These are phyloP conservation scores for Rhizoctonia solani DNA, from an alignment of 1,284 basidiomycete genomes.

Conservation along the genomic window DNA sequence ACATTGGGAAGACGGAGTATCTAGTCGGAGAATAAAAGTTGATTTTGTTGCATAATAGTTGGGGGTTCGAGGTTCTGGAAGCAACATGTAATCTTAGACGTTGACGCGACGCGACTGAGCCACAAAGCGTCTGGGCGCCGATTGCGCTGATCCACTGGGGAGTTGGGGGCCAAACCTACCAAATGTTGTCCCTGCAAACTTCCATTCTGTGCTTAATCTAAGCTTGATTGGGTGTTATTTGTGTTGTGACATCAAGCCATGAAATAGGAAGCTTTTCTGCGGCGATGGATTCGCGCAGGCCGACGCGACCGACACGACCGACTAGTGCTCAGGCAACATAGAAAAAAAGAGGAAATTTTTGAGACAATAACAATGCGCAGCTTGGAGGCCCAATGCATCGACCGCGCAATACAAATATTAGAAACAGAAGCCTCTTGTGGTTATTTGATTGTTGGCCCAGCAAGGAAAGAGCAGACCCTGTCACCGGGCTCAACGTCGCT, in stretches of 20 bases:
- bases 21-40: too few species aligned
- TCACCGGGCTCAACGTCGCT: neutral
- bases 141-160: neutral
- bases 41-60: too few species aligned
- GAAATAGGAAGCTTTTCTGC: neutral
- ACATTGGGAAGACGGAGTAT: too few species aligned
- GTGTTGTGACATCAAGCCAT: neutral
- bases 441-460: constrained; percentile 3
- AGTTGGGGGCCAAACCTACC: constrained; percentile 8
- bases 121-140: neutral
- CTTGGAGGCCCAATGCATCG: too few species aligned
- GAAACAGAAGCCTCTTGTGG: too few species aligned
- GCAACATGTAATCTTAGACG: neutral
- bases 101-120: neutral
- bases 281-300: neutral
- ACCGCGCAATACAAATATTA: too few species aligned
- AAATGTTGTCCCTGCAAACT: neutral
- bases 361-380: too few species aligned
- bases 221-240: constrained; percentile 15
- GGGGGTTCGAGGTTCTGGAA: neutral
- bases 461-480: constrained; percentile 9
- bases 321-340: neutral
- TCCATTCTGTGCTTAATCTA: constrained; percentile 33
- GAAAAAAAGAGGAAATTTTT: neutral
- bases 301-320: neutral